Base-by-base conservation (phyloP, 2,329 filamentous ascomycete genomes). In the Bipolaris gigantea region DNA sequence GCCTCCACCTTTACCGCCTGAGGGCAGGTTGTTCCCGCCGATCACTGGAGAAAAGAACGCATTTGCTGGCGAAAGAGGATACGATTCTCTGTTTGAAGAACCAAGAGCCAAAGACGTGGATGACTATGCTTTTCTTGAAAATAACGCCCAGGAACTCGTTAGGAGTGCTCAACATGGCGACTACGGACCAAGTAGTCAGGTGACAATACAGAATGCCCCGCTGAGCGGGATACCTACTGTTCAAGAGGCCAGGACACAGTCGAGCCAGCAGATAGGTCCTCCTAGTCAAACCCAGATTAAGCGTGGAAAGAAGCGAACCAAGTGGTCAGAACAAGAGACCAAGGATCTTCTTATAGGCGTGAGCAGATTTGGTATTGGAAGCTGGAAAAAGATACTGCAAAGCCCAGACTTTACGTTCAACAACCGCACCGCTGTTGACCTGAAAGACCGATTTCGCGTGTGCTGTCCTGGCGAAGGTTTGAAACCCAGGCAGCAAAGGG, bases 301-400 rank as follows among this genome's bases (percentile, higher is more conserved):
- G 45, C 77, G 78, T 39, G 74, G 75, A 32, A 82, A 80, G 57
- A 82, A 81, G 57, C 83, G 78, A 41, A 84, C 82, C 50, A 82
- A 79, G 57, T 88, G 85, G 85, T 81, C 81, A 1, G 80, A 85
- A n/a, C 75, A 84, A 57, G 85, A 88, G 68, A 87, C 84, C 0
- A 77, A 76, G 25, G 77, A 82, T 58, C 68, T 88, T 23, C 73
- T 87, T 11, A 75, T 79, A 52, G 85, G 85, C 0, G 85, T 86
- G 8, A 77, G 81, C 34, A 81, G 79, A 57, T 85, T 83, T 62
- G 85, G 85, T 1, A 83, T 86, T 55, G 85, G 85, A 3, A 85
- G 80, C 57, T 88, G 85, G 85, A 87, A 84, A 51, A 81, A 80
- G 59, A 87, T 88, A 16, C 67, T 86, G 23, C 76, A 81, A 3